Conservation (phyloP, 148 eudicot genomes). For the Talinum fruticosum region DNA sequence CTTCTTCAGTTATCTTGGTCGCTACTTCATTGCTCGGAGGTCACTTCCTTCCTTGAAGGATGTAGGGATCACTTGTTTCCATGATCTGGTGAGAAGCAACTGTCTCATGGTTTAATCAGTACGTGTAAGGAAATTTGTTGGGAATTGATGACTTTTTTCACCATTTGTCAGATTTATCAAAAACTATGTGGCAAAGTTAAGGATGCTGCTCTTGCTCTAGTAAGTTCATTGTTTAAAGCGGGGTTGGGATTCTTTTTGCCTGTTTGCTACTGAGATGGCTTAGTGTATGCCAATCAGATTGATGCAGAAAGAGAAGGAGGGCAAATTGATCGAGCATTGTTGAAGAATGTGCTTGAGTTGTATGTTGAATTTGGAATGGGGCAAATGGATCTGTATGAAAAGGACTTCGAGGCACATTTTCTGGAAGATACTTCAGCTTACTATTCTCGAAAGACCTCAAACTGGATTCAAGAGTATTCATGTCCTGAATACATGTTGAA, state of each 20-base stretch:
- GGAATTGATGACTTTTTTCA: background rate
- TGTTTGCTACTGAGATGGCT: constrained; percentile 9
- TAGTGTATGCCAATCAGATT: constrained; percentile 38
- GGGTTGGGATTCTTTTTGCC: background rate
- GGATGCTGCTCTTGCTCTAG: constrained; percentile 62
- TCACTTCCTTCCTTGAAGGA: constrained; percentile 32
- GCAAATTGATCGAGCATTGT: constrained; percentile 58
- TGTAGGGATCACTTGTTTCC: constrained; percentile 36
- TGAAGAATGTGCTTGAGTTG: constrained; percentile 61
- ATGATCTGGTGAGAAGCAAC: constrained; percentile 30
- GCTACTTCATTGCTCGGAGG: constrained; percentile 33
- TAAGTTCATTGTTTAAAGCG: constrained; percentile 23
- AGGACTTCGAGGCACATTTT: constrained; percentile 55
- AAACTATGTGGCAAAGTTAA: constrained; percentile 43
- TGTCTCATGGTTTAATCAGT: background rate
- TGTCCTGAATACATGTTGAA: constrained; percentile 81
- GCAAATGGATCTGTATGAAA: constrained; percentile 41
- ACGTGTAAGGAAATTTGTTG: background rate
- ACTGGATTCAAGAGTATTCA: constrained; percentile 62
- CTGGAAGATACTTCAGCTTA: constrained; percentile 52
- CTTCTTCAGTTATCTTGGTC: constrained; percentile 38
- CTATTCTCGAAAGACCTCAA: constrained; percentile 75
- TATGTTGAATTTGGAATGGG: constrained; percentile 63
- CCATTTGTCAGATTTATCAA: constrained; percentile 44
- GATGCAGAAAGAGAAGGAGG: constrained; percentile 67